Conservation (phyloP, 1,284 basidiomycete species). For the Cutaneotrichosporon curvatum region DNA sequence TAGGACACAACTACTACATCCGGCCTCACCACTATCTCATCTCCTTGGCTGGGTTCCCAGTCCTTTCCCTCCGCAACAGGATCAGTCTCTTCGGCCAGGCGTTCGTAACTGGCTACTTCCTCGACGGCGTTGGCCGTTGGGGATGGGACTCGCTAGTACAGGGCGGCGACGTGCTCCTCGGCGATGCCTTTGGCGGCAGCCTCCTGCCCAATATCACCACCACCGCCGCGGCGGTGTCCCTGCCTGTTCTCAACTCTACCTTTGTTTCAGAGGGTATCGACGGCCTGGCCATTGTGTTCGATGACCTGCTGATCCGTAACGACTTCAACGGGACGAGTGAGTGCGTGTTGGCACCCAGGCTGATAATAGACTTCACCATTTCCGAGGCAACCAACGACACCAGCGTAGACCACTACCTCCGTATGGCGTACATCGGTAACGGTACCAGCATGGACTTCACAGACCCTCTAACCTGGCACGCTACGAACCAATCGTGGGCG, state of each 20-base stretch:
- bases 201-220: neutral
- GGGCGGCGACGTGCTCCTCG: conserved; percentile 13
- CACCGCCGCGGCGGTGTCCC: conserved; percentile 9
- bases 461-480: conserved; percentile 15
- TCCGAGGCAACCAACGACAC: conserved; percentile 9
- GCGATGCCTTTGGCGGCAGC: conserved; percentile 22
- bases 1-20: conserved; percentile 30
- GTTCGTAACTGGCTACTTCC: conserved; percentile 36
- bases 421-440: conserved; percentile 27
- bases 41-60: conserved; percentile 30
- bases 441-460: conserved; percentile 29
- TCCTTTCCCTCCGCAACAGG: conserved; percentile 35
- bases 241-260: conserved; percentile 15
- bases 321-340: conserved; percentile 18
- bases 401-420: conserved; percentile 27
- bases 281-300: conserved; percentile 23
- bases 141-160: conserved; percentile 40
- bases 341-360: neutral
- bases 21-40: conserved; percentile 40
- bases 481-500: conserved; percentile 9
- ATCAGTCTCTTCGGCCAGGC: conserved; percentile 33
- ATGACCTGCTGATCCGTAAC: conserved; percentile 23
- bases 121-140: conserved; percentile 42
- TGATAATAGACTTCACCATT: conserved; percentile 9
- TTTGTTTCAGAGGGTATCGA: conserved; percentile 14